These are phyloP conservation scores for Neurospora sublineolata DNA, from an alignment of 495 filamentous ascomycete species.

Conservation along the genomic window DNA sequence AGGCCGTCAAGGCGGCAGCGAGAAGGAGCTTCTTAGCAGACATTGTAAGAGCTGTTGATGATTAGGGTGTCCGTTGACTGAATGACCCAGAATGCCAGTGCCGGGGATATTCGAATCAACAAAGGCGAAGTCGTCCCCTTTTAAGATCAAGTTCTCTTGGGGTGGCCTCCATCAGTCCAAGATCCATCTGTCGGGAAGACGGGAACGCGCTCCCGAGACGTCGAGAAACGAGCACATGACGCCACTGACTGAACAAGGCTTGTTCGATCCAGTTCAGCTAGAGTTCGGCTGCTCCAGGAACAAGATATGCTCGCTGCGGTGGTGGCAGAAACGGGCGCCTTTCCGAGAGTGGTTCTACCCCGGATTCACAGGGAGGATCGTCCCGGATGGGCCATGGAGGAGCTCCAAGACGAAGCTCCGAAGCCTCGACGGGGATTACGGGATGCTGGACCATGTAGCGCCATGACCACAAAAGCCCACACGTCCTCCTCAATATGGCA, in stretches of 20 bases:
- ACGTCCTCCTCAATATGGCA: background rate
- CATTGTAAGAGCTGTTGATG: constrained; percentile 11
- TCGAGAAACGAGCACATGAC: background rate
- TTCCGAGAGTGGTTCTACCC: background rate
- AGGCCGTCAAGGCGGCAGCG: constrained; percentile 22
- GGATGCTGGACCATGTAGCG: background rate
- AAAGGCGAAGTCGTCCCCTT: background rate
- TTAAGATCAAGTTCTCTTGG: background rate
- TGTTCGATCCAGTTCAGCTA: background rate
- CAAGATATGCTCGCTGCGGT: background rate
- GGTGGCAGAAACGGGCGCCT: background rate
- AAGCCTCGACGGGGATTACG: constrained; percentile 1
- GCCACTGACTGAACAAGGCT: background rate
- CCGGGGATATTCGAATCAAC: background rate
- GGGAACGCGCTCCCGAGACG: constrained; percentile 10
- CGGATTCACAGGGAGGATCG: constrained; percentile 6
- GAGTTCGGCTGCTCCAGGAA: background rate
- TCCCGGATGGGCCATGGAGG: constrained; percentile 9
- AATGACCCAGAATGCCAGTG: background rate
- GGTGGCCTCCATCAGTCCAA: background rate
- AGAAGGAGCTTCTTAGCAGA: constrained; percentile 18
- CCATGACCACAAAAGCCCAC: constrained; percentile 1
- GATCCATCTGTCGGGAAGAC: constrained; percentile 13
- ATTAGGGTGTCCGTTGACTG: background rate
- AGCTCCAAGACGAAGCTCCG: background rate